Percentiles rank a stretch among this genome's conserved stretches.
These are phyloP conservation scores for Plasmodium vivax DNA, from an alignment of 169 alveolate genomes.

Conservation along the genomic window DNA sequence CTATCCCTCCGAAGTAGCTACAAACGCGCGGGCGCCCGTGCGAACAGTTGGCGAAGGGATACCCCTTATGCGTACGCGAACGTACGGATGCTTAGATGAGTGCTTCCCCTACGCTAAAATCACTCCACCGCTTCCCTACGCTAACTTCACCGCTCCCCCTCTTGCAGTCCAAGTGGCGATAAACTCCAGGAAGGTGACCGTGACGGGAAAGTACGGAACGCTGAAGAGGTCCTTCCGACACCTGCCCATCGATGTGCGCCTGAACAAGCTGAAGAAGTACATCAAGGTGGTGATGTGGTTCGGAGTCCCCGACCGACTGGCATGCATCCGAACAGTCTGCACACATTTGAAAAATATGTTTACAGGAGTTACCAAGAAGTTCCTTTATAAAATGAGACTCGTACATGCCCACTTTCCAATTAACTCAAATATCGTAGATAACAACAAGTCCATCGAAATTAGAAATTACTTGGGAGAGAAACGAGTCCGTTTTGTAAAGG, in stretches of 20 bases:
- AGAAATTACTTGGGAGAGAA: constrained; percentile 99
- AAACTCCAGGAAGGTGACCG: constrained; percentile 96
- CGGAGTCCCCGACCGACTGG: constrained; percentile 94
- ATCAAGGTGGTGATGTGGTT: constrained; percentile 95
- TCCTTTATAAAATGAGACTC: constrained; percentile 98
- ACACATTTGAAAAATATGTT: constrained; percentile 97
- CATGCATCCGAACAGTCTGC: constrained; percentile 95
- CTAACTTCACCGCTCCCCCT: neutral
- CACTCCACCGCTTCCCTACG: neutral
- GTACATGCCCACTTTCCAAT: constrained; percentile 99
- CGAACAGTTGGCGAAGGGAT: neutral
- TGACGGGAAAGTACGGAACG: constrained; percentile 98
- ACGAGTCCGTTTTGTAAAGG: constrained; percentile 94
- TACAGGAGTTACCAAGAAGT: constrained; percentile 96
- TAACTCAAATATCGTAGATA: constrained; percentile 94
- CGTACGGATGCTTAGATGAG: neutral
- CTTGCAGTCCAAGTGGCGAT: constrained; percentile 90
- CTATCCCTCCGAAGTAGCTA: neutral
- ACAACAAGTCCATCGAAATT: constrained; percentile 96
- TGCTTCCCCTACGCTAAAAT: neutral
- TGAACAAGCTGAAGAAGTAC: constrained; percentile 91
- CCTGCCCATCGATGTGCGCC: constrained; percentile 95
- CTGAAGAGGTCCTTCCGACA: constrained; percentile 95
- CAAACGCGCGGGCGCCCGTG: neutral
- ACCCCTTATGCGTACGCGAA: neutral